Evolutionary conservation across 192 early-diverging fungal species (phyloP), one percentile per base, ranked within the genome.

Genomic region (Phycomyces blakesleeanus): DNA sequence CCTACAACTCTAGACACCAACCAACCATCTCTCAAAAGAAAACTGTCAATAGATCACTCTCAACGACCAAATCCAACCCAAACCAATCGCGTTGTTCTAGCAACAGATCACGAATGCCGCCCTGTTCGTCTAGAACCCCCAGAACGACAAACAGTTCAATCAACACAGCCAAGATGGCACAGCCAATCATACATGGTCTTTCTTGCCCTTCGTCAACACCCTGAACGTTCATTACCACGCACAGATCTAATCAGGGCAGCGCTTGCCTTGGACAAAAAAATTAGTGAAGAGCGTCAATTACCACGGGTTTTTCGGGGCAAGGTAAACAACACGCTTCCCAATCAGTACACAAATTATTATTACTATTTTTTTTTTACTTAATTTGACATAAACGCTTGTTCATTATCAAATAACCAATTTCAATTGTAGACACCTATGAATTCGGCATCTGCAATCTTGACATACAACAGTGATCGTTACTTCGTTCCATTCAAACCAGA

Each of bases 141-240:
- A 40, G 18, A 42, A 59, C 15, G 59, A 60, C 39, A 24, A 11
- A 27, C 18, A 20, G 27, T 26, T 8, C 8, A 51, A 2, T 53
- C 26, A 16, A 59, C 63, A 6, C 57, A 74, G 59, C 93, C 93
- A 18, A 76, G 92, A n/a, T 96, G 94, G 94, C 91, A 93, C 39
- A 96, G 84, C 49, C 93, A 95, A 62, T 86, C 87, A 25, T 94
- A 92, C 67, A 72, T 96, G 63, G 76, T 96, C 71, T 90, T 91
- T 61, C 61, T 95, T 63, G 89, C 91, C 5, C 74, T 96, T 20
- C 77, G 89, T 7, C 81, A 92, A 24, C 80, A 80, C 57, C 82
- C 92, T 14, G 77, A 81, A 16, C 67, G 83, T 27, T 88, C 83
- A 2, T 74, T 92, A 24, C 80, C 91, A 8, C 77, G 94, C 20